phyloP scores from a whole-genome alignment of 78 protist species.

The Dictyostelium capitatum region DNA sequence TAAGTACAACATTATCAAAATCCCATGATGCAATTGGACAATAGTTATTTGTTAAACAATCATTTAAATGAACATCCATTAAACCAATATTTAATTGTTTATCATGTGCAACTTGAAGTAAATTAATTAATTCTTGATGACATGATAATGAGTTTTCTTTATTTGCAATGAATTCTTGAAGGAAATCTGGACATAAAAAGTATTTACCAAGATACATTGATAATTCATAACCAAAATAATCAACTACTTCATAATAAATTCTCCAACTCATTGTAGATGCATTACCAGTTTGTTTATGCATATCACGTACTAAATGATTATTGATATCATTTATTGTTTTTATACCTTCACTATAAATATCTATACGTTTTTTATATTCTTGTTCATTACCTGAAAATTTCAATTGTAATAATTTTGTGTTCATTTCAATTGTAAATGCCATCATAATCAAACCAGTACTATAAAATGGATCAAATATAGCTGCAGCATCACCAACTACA shows the following conservation, averaged over 20 bases:
- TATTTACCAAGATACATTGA: conserved; percentile 68
- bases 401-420: not conserved
- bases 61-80: conserved; percentile 61
- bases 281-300: conserved; percentile 45
- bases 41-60: not conserved
- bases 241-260: conserved; percentile 26
- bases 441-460: conserved; percentile 73
- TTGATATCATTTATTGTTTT: conserved; percentile 41
- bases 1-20: not conserved
- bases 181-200: conserved; percentile 47
- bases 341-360: not conserved
- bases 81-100: conserved; percentile 39
- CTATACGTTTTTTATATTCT: not conserved
- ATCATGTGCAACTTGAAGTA: conserved; percentile 7
- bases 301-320: conserved; percentile 44
- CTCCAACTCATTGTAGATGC: conserved; percentile 72
- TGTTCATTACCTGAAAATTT: not conserved
- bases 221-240: conserved; percentile 17
- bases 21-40: conserved; percentile 65
- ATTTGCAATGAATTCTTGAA: not conserved
- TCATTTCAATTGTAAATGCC: conserved; percentile 42
- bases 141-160: conserved; percentile 7
- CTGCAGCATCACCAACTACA: conserved; percentile 74
- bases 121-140: conserved; percentile 15
- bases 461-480: conserved; percentile 70